Base-by-base conservation (phyloP, 2,329 filamentous ascomycete genomes). In the Pestalotiopsis sp. region DNA sequence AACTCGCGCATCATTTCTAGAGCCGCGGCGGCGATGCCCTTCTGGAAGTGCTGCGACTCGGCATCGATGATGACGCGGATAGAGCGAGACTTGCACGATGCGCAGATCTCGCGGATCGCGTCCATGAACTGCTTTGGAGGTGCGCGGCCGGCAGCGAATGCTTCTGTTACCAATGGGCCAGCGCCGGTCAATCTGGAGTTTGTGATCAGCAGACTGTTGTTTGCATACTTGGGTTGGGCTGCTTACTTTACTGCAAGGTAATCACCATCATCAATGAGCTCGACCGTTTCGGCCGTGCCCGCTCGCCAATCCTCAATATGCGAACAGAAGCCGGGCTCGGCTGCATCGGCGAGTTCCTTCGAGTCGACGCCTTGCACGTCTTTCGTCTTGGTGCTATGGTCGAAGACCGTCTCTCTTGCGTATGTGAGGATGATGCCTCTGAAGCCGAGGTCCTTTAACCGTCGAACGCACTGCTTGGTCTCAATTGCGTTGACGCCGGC, bases 401-500 rank as follows among this genome's bases (percentile, higher is more conserved):
- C 81, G 41, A 83, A 81, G 0, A 83, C 76, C 5, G 80, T 81
- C 66, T 81, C 80, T 11, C 77, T 78, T 2, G 86, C 86, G 69
- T 86, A 88, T 65, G 88, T 87, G 13, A 89, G 80, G 11, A 89
- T 87, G n/a, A 87, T 83, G 3, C 86, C 87, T 14, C 81, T 79
- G 73, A 87, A 88, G 0, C 87, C 87, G 63, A 88, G 79, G 7
- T 79, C 74, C 62, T 84, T 81, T 31, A 87, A 72, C n/a, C 81
- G 76, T 11, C 78, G 77, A 66, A 82, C 81, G 0, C 80, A 83
- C 20, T 74, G 74, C n/a, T 78, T 77, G 0, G 87, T 83, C 76
- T 88, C 83, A 0, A 77, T 74, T 13, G 78, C 77, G 31, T 81
- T 84, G 73, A 85, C 84, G 1, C 87, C 87, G 0, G 85, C 84